Base-by-base conservation (phyloP, 371 early-diverging fungal species). In the Lichtheimia hyalospora region DNA sequence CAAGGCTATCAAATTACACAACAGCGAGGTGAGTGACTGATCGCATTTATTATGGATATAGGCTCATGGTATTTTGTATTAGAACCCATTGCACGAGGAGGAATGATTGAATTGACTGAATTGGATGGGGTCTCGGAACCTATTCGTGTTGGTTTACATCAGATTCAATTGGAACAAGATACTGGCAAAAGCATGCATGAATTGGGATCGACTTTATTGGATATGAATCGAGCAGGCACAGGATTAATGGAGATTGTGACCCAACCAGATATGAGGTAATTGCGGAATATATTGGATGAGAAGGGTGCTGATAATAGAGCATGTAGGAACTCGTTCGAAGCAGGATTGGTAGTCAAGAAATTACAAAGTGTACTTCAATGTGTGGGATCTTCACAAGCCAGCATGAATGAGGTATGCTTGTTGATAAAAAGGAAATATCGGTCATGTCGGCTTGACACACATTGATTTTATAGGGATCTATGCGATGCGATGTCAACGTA, bases 1-100 rank as follows among this genome's bases (percentile, higher is more conserved):
- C 88, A 85, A 59, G 96, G 97, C 7, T 96, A 93, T 68, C 97
- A 96, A 73, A 94, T 96, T 52, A 96, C 97, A 15, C 97, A 96
- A 60, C 87, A 92, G 52, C 76, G 83, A 68, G 84, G 88, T 84
- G 70, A 46, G 52, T 14, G 14, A n/a, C n/a, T n/a, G n/a, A n/a
- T n/a, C n/a, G n/a, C n/a, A n/a, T n/a, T n/a, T n/a, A 48, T 16
- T 27, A 1, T n/a, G 16, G 40, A 15, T 23, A 20, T 44, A 49
- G 15, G 2, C 52, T 55, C 4, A 28, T 42, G 25, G 16, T 3
- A 10, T n/a, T 27, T 5, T 27, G 14, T 14, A 14, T 7, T 52
- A 87, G 89, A 84, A 51, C 93, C 93, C 2, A 73, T 93, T 55
- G 85, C 89, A 14, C 63, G 69, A 18, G 85, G 88, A 25, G 92